These are phyloP conservation scores for Monilinia aucupariae DNA, from an alignment of 2,329 filamentous ascomycete genomes.

Conservation along the genomic window DNA sequence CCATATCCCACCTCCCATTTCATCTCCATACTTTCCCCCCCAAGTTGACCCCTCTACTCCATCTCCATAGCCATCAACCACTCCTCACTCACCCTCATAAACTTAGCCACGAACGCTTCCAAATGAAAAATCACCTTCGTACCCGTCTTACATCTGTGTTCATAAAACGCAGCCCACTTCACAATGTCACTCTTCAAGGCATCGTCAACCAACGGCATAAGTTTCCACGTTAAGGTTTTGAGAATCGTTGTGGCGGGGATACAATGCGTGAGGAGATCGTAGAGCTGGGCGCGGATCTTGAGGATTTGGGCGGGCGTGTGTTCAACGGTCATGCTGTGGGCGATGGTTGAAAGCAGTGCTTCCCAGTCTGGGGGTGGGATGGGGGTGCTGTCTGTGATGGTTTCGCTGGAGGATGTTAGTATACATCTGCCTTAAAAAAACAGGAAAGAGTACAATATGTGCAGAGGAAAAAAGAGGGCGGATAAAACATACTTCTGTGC, in stretches of 20 bases:
- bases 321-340: conserved; percentile 89
- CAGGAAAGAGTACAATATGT: neutral
- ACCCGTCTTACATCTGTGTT: conserved; percentile 87
- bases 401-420: conserved; percentile 57
- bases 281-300: conserved; percentile 86
- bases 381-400: conserved; percentile 76
- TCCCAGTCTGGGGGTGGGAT: conserved; percentile 98
- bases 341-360: conserved; percentile 79
- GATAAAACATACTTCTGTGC: conserved; percentile 74
- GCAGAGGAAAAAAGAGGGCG: conserved; percentile 14
- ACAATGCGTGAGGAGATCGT: conserved; percentile 93
- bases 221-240: conserved; percentile 90
- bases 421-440: neutral
- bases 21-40: too few species aligned
- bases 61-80: conserved; percentile 82
- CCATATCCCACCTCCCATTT: neutral
- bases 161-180: conserved; percentile 94
- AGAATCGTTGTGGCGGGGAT: conserved; percentile 92
- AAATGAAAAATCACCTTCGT: conserved; percentile 97
- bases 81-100: conserved; percentile 94
- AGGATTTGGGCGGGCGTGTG: conserved; percentile 86
- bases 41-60: conserved; percentile 27
- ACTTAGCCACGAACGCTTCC: conserved; percentile 97
- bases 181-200: conserved; percentile 86
- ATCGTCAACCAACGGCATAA: conserved; percentile 83